Conservation (phyloP, 371 early-diverging fungal genomes). For the Globomyces sp. region DNA sequence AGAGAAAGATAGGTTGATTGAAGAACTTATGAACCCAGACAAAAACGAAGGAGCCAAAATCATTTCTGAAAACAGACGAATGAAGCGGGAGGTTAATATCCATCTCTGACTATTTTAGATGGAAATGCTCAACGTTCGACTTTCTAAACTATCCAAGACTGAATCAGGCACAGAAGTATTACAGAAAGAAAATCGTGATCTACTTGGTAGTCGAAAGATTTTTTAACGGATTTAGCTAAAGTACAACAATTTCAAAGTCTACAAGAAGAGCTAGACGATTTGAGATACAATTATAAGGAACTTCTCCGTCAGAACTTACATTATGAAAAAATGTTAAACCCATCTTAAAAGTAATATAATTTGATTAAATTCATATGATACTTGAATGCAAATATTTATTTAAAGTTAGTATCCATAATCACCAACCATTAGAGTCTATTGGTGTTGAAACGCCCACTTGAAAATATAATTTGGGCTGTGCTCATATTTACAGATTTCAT, state of each 20-base stretch:
- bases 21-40: constrained; percentile 25
- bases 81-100: constrained; percentile 24
- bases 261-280: constrained; percentile 40
- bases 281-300: constrained; percentile 21
- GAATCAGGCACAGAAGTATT: background rate
- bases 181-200: constrained; percentile 20
- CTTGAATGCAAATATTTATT: too few species aligned
- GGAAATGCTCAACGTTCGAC: constrained; percentile 6
- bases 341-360: too few species aligned
- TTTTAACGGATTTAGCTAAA: background rate
- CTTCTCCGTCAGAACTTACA: background rate
- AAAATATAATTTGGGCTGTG: too few species aligned
- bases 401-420: too few species aligned
- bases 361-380: too few species aligned
- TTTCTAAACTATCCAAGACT: constrained; percentile 12
- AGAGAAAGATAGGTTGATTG: constrained; percentile 33
- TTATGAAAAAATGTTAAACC: background rate
- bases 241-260: background rate
- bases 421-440: too few species aligned
- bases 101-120: too few species aligned
- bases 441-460: too few species aligned
- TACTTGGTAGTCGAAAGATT: constrained; percentile 19
- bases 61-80: constrained; percentile 20
- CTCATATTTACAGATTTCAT: too few species aligned
- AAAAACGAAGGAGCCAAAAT: constrained; percentile 17